Evolutionary conservation across 768 basidiomycete species (phyloP).

Genomic region (Termitomyces sp.): DNA sequence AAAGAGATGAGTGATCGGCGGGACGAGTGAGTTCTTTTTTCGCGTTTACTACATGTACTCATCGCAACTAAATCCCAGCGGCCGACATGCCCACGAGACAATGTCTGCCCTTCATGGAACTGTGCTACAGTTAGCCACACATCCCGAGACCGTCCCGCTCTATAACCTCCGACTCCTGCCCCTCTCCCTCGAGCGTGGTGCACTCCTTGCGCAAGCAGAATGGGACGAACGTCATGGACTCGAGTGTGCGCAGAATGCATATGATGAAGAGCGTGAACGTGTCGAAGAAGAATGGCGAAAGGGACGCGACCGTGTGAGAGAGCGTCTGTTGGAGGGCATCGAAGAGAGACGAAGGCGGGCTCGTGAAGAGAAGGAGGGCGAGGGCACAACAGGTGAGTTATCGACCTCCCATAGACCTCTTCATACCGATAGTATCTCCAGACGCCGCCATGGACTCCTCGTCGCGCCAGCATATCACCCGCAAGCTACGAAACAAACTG

Average conservation of each 20-base stretch:
- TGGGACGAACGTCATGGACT: conserved; percentile 68
- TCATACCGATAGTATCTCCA: conserved; percentile 22
- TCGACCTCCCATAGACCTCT: conserved; percentile 13
- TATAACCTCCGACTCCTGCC: conserved; percentile 76
- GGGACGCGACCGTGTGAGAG: conserved; percentile 71
- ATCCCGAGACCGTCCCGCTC: conserved; percentile 60
- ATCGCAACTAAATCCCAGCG: conserved; percentile 30
- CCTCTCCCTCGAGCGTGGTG: conserved; percentile 71
- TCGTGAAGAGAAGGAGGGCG: conserved; percentile 86
- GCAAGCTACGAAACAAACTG: conserved; percentile 80
- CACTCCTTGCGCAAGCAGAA: conserved; percentile 61
- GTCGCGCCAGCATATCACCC: conserved; percentile 75
- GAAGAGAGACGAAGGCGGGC: conserved; percentile 78
- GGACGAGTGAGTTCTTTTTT: conserved; percentile 55
- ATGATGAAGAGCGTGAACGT: conserved; percentile 72
- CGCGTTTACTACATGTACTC: conserved; percentile 8
- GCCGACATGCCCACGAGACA: conserved; percentile 59
- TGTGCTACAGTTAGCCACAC: conserved; percentile 60
- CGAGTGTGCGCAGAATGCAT: conserved; percentile 65
- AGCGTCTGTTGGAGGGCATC: conserved; percentile 78
- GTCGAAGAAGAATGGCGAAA: conserved; percentile 83
- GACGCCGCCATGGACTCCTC: conserved; percentile 75
- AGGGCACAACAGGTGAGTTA: conserved; percentile 71
- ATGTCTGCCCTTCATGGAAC: conserved; percentile 58
- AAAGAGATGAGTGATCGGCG: conserved; percentile 73